Evolutionary conservation across 2,329 filamentous ascomycete genomes (phyloP), one percentile per base, ranked within the genome.

Genomic region (Pleochaeta shiraiana): DNA sequence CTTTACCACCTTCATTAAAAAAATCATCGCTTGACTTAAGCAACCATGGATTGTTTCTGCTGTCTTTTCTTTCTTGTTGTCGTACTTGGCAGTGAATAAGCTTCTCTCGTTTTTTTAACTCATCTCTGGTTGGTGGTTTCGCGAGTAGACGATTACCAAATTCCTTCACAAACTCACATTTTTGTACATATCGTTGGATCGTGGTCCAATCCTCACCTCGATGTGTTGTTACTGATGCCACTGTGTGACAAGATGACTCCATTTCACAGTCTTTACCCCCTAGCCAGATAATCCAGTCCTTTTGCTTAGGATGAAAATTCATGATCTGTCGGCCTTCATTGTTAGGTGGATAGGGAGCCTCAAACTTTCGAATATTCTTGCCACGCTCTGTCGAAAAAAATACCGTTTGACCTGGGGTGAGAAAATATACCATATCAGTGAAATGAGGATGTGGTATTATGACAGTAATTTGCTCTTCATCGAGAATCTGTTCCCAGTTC

Each of bases 271-370:
- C 81, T 68, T 83, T 76, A 11, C 77, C 76, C 45, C 91, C 92
- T 61, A 87, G 83, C 90, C 91, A 97, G 67, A 98, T 87, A 53
- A 97, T 78, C 90, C 90, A 96, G 70, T 95, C 87, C 72, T 86
- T 87, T 70, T 87, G 82, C 69, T 86, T 83, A 0, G 90, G 87
- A 70, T 98, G 93, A 76, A 98, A 98, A 39, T 79, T 78, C 69
- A 88, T 74, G 50, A 90, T 79, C 21, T 82, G 79, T 4, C 78
- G 69, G 5, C 71, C 71, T 3, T 71, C 68, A 0, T 68, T 66
- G 59, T 76, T 68, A 68, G 74, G 74, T 68, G 81, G 80, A 50
- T 81, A 78, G 0, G 86, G 87, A 2, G 86, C 83, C 65, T 88
- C 75, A 74, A 96, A 95, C 61, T 77, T 79, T 72, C 88, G 82